These are phyloP conservation scores for Panaeolus papilionaceus DNA, from an alignment of 768 basidiomycete genomes.

Conservation along the genomic window DNA sequence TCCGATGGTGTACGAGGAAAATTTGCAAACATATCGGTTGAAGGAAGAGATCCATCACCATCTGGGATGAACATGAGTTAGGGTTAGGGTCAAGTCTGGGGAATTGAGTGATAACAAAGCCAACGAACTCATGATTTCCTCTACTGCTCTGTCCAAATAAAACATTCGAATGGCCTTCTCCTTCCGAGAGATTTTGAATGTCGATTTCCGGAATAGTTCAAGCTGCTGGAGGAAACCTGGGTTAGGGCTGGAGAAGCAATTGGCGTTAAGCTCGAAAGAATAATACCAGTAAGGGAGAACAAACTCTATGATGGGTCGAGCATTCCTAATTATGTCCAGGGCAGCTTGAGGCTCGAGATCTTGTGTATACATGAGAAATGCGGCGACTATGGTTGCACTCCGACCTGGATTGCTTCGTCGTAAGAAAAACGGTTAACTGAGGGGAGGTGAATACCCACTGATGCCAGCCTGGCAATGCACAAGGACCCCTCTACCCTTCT, in stretches of 20 bases:
- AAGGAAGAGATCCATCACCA: slow-evolving; percentile 71
- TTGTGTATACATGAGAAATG: slow-evolving; percentile 84
- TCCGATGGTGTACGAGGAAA: slow-evolving; percentile 70
- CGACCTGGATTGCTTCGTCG: slow-evolving; percentile 56
- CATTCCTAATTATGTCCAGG: slow-evolving; percentile 68
- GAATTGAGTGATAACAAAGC: slow-evolving; percentile 10
- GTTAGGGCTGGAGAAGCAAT: slow-evolving; percentile 69
- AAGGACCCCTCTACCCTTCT: slow-evolving; percentile 77
- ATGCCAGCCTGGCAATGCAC: slow-evolving; percentile 93
- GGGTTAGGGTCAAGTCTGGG: slow-evolving; percentile 26
- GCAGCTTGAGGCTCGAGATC: slow-evolving; percentile 65
- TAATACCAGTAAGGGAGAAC: slow-evolving; percentile 29
- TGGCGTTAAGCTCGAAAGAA: slow-evolving; percentile 5
- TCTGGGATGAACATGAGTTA: slow-evolving; percentile 47
- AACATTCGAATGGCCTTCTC: slow-evolving; percentile 81
- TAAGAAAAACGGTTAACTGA: neutral
- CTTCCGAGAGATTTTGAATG: slow-evolving; percentile 67
- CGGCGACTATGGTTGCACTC: slow-evolving; percentile 85
- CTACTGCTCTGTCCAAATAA: slow-evolving; percentile 79
- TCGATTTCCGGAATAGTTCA: slow-evolving; percentile 76
- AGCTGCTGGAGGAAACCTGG: slow-evolving; percentile 83
- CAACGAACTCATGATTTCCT: slow-evolving; percentile 79
- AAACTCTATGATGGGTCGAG: slow-evolving; percentile 75
- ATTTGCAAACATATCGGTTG: slow-evolving; percentile 79
- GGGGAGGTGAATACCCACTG: slow-evolving; percentile 53